A percentile compares a stretch with the other conserved stretches of the same genome.
These are phyloP conservation scores for Gastrolobium bilobum DNA, from an alignment of 306 rosid species.

Conservation along the genomic window DNA sequence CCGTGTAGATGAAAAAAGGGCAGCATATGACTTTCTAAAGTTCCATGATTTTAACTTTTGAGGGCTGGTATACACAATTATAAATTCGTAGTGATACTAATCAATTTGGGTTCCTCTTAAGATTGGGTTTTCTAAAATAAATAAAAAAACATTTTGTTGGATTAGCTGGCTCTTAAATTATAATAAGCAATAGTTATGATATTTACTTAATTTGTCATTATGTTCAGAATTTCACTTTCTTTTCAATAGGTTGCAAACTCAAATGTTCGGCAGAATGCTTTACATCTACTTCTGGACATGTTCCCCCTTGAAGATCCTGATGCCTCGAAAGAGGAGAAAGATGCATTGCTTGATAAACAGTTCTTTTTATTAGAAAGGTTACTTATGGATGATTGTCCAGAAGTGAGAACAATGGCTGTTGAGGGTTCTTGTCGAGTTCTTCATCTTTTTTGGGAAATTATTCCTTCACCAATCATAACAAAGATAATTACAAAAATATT, in stretches of 20 bases:
- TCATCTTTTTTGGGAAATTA: conserved; percentile 88
- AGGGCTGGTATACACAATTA: background rate
- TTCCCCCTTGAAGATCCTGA: conserved; percentile 96
- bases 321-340: conserved; percentile 90
- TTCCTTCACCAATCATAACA: conserved; percentile 82
- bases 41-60: background rate
- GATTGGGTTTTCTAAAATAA: background rate
- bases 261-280: conserved; percentile 89
- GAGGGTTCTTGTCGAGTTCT: conserved; percentile 93
- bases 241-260: conserved; percentile 83
- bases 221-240: conserved; percentile 37
- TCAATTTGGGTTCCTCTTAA: background rate
- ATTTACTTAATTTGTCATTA: background rate
- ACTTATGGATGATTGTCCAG: conserved; percentile 78
- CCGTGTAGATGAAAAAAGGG: background rate
- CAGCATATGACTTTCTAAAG: background rate
- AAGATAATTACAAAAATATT: conserved; percentile 73
- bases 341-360: conserved; percentile 80
- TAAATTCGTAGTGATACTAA: conserved; percentile 6
- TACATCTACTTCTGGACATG: conserved; percentile 84
- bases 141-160: conserved; percentile 22
- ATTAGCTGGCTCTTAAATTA: background rate
- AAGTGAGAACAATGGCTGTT: conserved; percentile 85
- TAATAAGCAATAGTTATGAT: background rate
- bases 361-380: conserved; percentile 82